Conservation (phyloP, 192 early-diverging fungal species). For the Umbelopsis isabellina region DNA sequence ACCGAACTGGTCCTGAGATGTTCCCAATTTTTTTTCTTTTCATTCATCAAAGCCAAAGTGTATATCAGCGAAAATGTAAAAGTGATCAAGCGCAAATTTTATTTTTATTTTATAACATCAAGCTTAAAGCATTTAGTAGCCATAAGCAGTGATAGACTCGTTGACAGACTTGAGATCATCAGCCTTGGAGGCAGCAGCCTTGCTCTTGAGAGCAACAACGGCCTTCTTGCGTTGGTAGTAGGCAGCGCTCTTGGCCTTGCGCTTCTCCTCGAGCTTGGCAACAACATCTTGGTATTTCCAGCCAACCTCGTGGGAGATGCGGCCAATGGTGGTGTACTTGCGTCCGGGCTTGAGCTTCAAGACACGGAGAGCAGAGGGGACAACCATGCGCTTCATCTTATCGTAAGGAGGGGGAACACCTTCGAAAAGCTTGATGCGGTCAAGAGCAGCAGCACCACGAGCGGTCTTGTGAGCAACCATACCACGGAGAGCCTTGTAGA, state of each 20-base stretch:
- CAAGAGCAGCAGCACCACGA: slow-evolving; percentile 95
- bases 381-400: slow-evolving; percentile 95
- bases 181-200: slow-evolving; percentile 51
- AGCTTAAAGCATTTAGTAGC: slow-evolving; percentile 51
- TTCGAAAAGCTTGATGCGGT: slow-evolving; percentile 99
- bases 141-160: slow-evolving; percentile 56
- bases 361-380: slow-evolving; percentile 96
- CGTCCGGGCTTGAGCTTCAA: slow-evolving; percentile 96
- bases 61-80: not conserved
- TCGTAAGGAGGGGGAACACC: slow-evolving; percentile 98
- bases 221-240: slow-evolving; percentile 93
- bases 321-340: slow-evolving; percentile 96
- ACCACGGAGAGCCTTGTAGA: slow-evolving; percentile 96
- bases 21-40: not conserved
- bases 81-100: not conserved
- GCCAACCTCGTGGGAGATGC: slow-evolving; percentile 94
- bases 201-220: slow-evolving; percentile 36
- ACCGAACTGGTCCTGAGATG: not conserved
- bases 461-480: slow-evolving; percentile 99
- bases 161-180: slow-evolving; percentile 61
- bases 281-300: slow-evolving; percentile 99
- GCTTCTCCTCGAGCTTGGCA: slow-evolving; percentile 96
- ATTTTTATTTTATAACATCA: slow-evolving; percentile 21
- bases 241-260: slow-evolving; percentile 91
- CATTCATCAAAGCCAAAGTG: not conserved